A percentile compares a stretch with the other conserved stretches of the same genome.
These are phyloP conservation scores for Neurospora sp. DNA, from an alignment of 495 filamentous ascomycete species.

Conservation along the genomic window DNA sequence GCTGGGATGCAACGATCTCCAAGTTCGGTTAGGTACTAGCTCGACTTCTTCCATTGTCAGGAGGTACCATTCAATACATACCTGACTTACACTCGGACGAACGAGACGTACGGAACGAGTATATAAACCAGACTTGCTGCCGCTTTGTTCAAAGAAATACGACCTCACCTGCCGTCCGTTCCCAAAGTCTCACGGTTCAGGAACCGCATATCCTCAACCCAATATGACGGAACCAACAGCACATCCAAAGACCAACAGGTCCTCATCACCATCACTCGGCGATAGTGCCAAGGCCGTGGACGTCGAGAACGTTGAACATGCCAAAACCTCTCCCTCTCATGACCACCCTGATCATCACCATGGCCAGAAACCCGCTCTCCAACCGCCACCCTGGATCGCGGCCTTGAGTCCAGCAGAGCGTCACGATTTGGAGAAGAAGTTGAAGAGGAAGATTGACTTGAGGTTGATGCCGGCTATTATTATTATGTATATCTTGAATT, in stretches of 20 bases:
- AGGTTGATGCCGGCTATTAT: slow-evolving; percentile 47
- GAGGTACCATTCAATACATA: background rate
- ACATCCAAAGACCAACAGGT: background rate
- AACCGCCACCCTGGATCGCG: slow-evolving; percentile 39
- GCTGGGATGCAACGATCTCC: background rate
- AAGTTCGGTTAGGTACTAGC: background rate
- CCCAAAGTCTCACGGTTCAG: background rate
- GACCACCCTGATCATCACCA: background rate
- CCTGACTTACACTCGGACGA: background rate
- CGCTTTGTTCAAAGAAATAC: background rate
- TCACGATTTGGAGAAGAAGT: slow-evolving; percentile 31
- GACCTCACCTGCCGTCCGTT: background rate
- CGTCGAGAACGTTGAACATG: background rate
- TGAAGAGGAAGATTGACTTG: slow-evolving; percentile 56
- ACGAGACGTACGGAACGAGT: background rate
- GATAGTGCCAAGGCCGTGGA: background rate
- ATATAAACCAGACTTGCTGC: background rate
- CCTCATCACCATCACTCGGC: background rate
- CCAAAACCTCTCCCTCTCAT: background rate
- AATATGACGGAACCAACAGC: background rate
- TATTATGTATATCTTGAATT: slow-evolving; percentile 64
- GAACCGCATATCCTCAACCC: background rate
- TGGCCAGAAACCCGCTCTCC: background rate
- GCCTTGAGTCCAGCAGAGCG: slow-evolving; percentile 39
- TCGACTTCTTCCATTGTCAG: background rate